These are phyloP conservation scores for Vitis rotundifolia DNA, from an alignment of 164 flowering plant genomes.

Conservation along the genomic window DNA sequence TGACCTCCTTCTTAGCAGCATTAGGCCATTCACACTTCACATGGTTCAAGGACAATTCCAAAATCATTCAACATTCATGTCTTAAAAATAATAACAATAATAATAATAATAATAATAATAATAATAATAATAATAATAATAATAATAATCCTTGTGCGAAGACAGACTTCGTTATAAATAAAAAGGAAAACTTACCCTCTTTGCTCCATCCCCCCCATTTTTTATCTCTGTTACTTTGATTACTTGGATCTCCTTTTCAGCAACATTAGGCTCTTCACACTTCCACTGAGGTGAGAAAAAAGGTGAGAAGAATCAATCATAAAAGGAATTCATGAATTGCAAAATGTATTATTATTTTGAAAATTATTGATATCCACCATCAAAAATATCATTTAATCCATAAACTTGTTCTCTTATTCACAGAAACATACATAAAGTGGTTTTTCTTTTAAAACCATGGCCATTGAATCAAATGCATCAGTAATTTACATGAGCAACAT, in stretches of 20 bases:
- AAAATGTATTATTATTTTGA: no score
- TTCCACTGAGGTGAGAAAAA: background rate
- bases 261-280: background rate
- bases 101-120: no score
- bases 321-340: background rate
- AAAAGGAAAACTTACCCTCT: background rate
- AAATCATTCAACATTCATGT: no score
- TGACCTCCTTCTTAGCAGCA: no score
- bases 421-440: background rate
- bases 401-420: background rate
- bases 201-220: background rate
- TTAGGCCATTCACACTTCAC: no score
- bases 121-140: no score
- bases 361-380: no score
- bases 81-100: no score
- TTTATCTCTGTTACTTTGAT: constrained; percentile 7
- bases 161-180: background rate
- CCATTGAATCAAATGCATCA: background rate
- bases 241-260: constrained; percentile 4
- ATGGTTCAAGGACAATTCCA: no score
- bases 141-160: background rate
- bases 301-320: background rate
- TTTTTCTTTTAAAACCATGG: background rate
- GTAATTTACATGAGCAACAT: no score
- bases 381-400: background rate